phyloP scores from a whole-genome alignment of 2,329 filamentous ascomycete species.

The Fusarium papillatum region DNA sequence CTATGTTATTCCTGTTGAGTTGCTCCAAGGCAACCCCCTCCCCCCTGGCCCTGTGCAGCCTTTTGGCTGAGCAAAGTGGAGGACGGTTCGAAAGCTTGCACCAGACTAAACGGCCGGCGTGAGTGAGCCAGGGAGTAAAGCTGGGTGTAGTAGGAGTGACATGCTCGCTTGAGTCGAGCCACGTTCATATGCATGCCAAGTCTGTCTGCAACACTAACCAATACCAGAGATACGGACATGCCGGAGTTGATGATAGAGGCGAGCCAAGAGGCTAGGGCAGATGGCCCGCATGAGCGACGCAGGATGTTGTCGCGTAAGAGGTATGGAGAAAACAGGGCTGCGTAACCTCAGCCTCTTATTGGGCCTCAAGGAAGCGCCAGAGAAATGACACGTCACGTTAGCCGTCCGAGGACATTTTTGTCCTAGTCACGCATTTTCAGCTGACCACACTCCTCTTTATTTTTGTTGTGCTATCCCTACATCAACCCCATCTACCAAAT shows the following conservation, averaged over 20 bases:
- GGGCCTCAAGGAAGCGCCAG: background rate
- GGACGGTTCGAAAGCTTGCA: background rate
- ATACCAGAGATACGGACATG: background rate
- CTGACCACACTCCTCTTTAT: too few species aligned
- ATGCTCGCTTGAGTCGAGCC: background rate
- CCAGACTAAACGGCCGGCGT: background rate
- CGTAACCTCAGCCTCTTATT: background rate
- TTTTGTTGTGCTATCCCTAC: too few species aligned
- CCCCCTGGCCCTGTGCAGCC: too few species aligned
- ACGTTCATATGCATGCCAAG: background rate
- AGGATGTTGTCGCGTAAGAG: background rate
- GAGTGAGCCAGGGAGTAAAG: background rate
- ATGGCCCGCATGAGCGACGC: too few species aligned
- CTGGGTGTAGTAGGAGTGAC: background rate
- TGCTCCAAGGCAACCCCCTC: too few species aligned
- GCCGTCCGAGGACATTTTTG: rapidly evolving
- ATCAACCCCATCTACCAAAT: background rate
- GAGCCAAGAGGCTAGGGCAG: too few species aligned
- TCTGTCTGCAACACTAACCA: background rate
- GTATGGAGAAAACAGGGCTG: background rate
- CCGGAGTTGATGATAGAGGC: background rate
- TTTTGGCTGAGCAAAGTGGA: too few species aligned
- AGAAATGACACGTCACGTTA: background rate
- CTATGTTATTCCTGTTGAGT: too few species aligned
- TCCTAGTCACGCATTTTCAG: background rate